phyloP scores from a whole-genome alignment of 257 asterid genomes.

The Nicotiana otophora region DNA sequence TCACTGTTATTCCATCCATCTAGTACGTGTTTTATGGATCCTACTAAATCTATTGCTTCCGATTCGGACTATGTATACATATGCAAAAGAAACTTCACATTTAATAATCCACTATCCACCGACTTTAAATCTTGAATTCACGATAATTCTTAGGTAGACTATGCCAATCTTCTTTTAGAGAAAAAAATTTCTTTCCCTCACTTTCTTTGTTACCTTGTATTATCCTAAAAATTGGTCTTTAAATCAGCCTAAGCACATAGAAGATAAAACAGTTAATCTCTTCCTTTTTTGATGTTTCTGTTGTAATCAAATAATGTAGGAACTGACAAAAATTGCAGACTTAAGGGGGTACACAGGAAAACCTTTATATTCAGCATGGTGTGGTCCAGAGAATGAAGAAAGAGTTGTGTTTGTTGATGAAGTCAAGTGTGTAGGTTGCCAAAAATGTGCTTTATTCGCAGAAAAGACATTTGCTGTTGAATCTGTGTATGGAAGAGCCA shows the following conservation, averaged over 20 bases:
- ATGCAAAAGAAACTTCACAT: background rate
- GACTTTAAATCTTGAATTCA: background rate
- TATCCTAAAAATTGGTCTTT: background rate
- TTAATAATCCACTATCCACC: background rate
- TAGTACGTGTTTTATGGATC: background rate
- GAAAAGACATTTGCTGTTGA: conserved; percentile 81
- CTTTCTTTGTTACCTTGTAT: background rate
- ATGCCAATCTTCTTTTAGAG: background rate
- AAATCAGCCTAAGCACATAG: background rate
- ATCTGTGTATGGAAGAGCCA: conserved; percentile 76
- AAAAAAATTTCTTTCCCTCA: background rate
- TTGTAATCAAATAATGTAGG: conserved; percentile 33
- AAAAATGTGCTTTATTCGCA: conserved; percentile 84
- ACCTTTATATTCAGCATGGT: conserved; percentile 78
- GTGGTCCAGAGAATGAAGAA: conserved; percentile 56
- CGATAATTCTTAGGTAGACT: background rate
- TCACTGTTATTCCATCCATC: background rate
- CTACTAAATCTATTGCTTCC: background rate
- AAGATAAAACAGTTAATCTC: background rate
- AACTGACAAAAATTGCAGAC: conserved; percentile 69
- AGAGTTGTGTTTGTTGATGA: conserved; percentile 91
- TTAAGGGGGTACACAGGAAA: conserved; percentile 78
- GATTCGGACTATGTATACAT: background rate
- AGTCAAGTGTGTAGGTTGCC: conserved; percentile 87
- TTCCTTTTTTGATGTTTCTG: background rate